phyloP scores from a whole-genome alignment of 2,329 filamentous ascomycete genomes.

The Ceratocystis huliohia region DNA sequence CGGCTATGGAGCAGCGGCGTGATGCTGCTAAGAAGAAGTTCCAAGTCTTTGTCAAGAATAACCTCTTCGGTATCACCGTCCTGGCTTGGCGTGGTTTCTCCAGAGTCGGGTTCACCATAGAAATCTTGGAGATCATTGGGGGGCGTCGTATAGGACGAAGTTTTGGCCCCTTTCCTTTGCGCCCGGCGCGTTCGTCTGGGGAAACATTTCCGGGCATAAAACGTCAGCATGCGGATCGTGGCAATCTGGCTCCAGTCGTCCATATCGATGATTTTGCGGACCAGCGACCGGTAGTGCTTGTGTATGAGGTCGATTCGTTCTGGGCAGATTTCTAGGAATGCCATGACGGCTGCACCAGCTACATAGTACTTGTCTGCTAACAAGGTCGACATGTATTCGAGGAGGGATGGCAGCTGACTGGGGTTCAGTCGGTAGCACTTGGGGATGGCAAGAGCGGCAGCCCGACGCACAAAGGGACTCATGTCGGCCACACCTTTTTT shows the following conservation, averaged over 20 bases:
- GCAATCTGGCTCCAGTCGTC: conserved; percentile 95
- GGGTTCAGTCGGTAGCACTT: conserved; percentile 92
- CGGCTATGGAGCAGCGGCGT: conserved; percentile 80
- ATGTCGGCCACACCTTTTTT: conserved; percentile 89
- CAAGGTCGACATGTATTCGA: conserved; percentile 66
- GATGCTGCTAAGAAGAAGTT: conserved; percentile 66
- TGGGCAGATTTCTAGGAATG: conserved; percentile 81
- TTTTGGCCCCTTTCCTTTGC: background rate
- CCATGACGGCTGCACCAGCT: conserved; percentile 80
- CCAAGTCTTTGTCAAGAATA: conserved; percentile 67
- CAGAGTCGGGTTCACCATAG: conserved; percentile 53
- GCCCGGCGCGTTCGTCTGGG: conserved; percentile 52
- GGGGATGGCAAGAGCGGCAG: conserved; percentile 83
- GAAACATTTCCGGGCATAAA: conserved; percentile 80
- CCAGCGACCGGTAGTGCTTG: conserved; percentile 70
- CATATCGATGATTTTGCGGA: conserved; percentile 93
- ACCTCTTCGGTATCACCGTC: conserved; percentile 40
- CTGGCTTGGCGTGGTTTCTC: conserved; percentile 30
- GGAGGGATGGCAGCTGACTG: conserved; percentile 66
- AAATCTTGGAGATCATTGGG: conserved; percentile 52
- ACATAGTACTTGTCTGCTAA: conserved; percentile 91
- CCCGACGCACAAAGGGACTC: conserved; percentile 85
- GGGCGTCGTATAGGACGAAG: conserved; percentile 30
- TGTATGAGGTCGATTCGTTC: conserved; percentile 81
- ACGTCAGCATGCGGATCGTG: conserved; percentile 65